phyloP scores from a whole-genome alignment of 1,284 basidiomycete species.

The Austropuccinia psidii region DNA sequence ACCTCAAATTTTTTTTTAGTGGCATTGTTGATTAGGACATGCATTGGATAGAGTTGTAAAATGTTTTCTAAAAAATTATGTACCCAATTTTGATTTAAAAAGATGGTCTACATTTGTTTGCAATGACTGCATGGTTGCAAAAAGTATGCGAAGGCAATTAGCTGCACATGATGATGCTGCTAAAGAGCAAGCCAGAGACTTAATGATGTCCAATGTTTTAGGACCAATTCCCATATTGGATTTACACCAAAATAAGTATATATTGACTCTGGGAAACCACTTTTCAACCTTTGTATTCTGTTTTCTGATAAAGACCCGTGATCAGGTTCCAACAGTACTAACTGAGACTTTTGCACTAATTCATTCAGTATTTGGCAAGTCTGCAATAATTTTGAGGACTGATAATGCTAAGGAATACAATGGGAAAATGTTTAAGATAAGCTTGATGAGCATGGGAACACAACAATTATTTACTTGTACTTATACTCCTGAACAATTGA shows the following conservation, averaged over 20 bases:
- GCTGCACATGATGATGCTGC: too few species aligned
- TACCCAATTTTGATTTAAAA: too few species aligned
- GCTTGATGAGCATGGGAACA: neutral
- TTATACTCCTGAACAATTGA: neutral
- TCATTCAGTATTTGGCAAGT: neutral
- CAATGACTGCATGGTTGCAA: too few species aligned
- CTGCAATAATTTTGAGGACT: neutral
- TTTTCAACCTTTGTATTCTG: neutral
- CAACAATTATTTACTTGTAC: neutral
- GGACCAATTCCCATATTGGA: conserved; percentile 16
- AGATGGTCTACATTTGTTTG: too few species aligned
- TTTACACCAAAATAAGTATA: neutral
- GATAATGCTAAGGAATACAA: neutral
- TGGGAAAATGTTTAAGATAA: neutral
- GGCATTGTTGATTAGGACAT: too few species aligned
- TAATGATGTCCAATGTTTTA: neutral
- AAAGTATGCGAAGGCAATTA: too few species aligned
- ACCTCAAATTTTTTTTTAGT: too few species aligned
- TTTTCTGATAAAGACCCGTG: neutral
- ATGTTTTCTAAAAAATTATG: too few species aligned
- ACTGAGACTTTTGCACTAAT: neutral
- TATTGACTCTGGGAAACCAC: neutral
- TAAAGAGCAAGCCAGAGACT: too few species aligned
- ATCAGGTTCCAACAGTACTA: neutral
- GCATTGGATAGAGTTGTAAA: too few species aligned